These are phyloP conservation scores for Nematodospora valgi DNA, from an alignment of 805 yeast genomes.

Conservation along the genomic window DNA sequence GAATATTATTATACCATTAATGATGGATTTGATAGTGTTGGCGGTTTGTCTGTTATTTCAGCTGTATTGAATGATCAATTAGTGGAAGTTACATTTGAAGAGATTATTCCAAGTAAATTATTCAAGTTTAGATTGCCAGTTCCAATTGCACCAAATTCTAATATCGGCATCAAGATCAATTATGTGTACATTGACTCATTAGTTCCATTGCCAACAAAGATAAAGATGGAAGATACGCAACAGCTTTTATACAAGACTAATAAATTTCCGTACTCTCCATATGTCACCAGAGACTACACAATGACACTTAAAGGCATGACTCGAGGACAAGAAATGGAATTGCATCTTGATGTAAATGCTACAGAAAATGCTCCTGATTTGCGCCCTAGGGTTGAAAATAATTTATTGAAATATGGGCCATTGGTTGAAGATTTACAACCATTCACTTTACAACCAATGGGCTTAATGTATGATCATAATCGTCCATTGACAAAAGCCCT, in stretches of 20 bases:
- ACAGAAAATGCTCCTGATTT: conserved; percentile 22
- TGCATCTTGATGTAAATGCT: conserved; percentile 18
- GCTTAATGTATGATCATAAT: conserved; percentile 61
- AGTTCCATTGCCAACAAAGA: conserved; percentile 61
- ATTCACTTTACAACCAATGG: conserved; percentile 45
- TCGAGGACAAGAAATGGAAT: conserved; percentile 44
- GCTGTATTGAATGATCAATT: conserved; percentile 18
- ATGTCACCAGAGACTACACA: conserved; percentile 49
- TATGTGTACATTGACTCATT: conserved; percentile 46
- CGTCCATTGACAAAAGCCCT: conserved; percentile 61
- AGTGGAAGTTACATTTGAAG: conserved; percentile 17
- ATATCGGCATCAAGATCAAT: conserved; percentile 46
- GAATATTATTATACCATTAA: conserved; percentile 57
- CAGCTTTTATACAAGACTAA: conserved; percentile 50
- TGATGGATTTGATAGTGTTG: conserved; percentile 45
- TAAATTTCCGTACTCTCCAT: conserved; percentile 59
- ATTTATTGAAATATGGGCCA: conserved; percentile 55
- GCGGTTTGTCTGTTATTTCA: conserved; percentile 35
- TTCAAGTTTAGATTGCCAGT: conserved; percentile 54
- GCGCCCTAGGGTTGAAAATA: conserved; percentile 33
- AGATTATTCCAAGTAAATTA: conserved; percentile 13
- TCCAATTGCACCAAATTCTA: conserved; percentile 65
- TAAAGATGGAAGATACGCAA: conserved; percentile 61
- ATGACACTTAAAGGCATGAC: conserved; percentile 44
- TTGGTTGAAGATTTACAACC: conserved; percentile 41